phyloP scores from a whole-genome alignment of 2,329 filamentous ascomycete species.

The Trichoderma brevicompactum region DNA sequence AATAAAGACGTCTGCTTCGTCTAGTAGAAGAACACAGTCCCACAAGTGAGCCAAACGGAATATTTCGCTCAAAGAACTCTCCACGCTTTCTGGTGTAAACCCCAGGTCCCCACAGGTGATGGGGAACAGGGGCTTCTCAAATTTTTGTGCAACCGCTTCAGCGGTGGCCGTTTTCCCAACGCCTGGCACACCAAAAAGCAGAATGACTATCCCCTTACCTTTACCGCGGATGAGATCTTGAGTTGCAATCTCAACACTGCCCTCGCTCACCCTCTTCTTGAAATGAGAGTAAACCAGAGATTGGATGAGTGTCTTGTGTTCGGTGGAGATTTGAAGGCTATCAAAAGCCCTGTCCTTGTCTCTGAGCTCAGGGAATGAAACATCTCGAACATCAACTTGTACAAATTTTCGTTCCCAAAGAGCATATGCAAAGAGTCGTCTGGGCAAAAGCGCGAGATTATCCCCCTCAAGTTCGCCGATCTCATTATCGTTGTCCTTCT shows the following conservation, averaged over 20 bases:
- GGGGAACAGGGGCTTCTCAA: constrained; percentile 35
- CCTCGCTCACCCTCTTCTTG: constrained; percentile 19
- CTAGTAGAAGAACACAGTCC: constrained; percentile 38
- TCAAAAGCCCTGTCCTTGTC: constrained; percentile 42
- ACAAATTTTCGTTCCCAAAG: constrained; percentile 48
- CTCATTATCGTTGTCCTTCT: constrained; percentile 19
- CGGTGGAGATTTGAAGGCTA: constrained; percentile 8
- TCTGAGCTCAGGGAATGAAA: constrained; percentile 42
- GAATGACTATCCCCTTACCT: constrained; percentile 39
- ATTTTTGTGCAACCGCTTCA: constrained; percentile 34
- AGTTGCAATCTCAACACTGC: constrained; percentile 20
- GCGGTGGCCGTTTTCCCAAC: constrained; percentile 43
- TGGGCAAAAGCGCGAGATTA: constrained; percentile 44
- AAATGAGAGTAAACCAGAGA: constrained; percentile 27
- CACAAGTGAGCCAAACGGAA: constrained; percentile 36
- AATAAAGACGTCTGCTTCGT: constrained; percentile 40
- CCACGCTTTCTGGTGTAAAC: constrained; percentile 41
- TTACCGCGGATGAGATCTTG: constrained; percentile 51
- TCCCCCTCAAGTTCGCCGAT: constrained; percentile 35
- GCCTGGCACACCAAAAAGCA: constrained; percentile 41
- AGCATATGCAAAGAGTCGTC: constrained; percentile 48
- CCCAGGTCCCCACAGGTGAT: constrained; percentile 39
- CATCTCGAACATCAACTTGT: constrained; percentile 44
- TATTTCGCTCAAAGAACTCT: constrained; percentile 36
- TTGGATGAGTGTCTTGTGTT: constrained; percentile 26